Evolutionary conservation across 2,329 filamentous ascomycete genomes (phyloP), one percentile per base, ranked within the genome.

Genomic region (Sphaerostilbella broomeana): DNA sequence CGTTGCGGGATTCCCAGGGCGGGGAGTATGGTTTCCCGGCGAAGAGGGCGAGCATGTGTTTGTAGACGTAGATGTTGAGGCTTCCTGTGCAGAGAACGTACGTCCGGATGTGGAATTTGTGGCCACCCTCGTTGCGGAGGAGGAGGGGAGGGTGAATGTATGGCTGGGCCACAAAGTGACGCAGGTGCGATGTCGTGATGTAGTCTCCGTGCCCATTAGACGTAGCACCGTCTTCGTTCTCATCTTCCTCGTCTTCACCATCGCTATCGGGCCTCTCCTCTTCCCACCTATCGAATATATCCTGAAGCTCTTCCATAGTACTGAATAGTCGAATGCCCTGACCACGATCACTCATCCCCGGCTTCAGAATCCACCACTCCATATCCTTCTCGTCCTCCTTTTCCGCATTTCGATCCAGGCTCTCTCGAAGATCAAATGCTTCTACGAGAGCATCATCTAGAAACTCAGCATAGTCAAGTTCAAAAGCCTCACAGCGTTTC

Each of bases 331-430:
- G 69, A 42, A 98, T 95, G 1, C 92, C 92, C 58, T 95, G 89
- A 0, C 90, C 92, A 17, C 90, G 77, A 58, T 98, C 92, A 60
- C 87, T 95, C 92, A 98, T 97, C 7, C 90, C 84, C 0, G 92
- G 90, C 64, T 98, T 98, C 44, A 98, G 62, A 49, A 98, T 97
- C 92, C 92, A 98, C 90, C 90, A 98, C 58, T 94, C 79, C 43
- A 74, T 72, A 28, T 73, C 65, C 22, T 20, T 40, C 1, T 41
- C 2, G 11, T 52, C 50, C 4, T 40, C 35, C 2, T 42, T 45
- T 10, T 47, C 47, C 11, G 60, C 62, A 51, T 95, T 95, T 31
- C 70, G 70, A 21, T 76, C 75, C 60, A 94, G 73, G 50, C 84
- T 89, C 41, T 86, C 86, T 15, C 81, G 73, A 36, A 98, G 64